phyloP scores from a whole-genome alignment of 129 eudicot genomes.

The Dittrichia graveolens region DNA sequence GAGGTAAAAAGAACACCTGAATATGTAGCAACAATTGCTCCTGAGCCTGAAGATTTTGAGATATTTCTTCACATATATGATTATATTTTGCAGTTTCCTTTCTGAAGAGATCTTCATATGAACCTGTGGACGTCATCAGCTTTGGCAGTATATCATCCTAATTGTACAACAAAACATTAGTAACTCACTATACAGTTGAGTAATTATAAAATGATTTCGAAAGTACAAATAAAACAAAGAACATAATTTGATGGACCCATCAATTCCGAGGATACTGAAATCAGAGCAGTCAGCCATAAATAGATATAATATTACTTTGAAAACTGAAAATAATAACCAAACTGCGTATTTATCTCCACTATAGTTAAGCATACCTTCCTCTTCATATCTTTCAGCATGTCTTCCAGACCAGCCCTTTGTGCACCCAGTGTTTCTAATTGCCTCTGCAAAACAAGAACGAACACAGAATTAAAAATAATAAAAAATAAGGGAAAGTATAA shows the following conservation, averaged over 20 bases:
- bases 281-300: no score
- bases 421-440: constrained; percentile 93
- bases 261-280: not conserved
- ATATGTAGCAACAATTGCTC: constrained; percentile 77
- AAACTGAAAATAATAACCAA: not conserved
- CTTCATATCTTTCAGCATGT: constrained; percentile 98
- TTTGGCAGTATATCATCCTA: constrained; percentile 98
- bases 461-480: not conserved
- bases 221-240: not conserved
- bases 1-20: constrained; percentile 50
- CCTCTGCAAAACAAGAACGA: constrained; percentile 59
- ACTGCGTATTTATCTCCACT: not conserved
- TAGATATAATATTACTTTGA: not conserved
- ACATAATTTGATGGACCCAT: not conserved
- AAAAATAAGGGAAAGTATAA: not conserved
- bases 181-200: not conserved
- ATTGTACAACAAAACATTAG: not conserved
- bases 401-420: constrained; percentile 96
- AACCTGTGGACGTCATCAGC: constrained; percentile 91
- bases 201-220: not conserved
- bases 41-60: constrained; percentile 81
- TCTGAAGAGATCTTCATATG: constrained; percentile 90
- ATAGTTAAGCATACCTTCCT: constrained; percentile 62
- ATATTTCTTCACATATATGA: constrained; percentile 78
- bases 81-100: constrained; percentile 90